Base-by-base conservation (phyloP, 306 rosid genomes). In the Cyclanthera cordifolia region DNA sequence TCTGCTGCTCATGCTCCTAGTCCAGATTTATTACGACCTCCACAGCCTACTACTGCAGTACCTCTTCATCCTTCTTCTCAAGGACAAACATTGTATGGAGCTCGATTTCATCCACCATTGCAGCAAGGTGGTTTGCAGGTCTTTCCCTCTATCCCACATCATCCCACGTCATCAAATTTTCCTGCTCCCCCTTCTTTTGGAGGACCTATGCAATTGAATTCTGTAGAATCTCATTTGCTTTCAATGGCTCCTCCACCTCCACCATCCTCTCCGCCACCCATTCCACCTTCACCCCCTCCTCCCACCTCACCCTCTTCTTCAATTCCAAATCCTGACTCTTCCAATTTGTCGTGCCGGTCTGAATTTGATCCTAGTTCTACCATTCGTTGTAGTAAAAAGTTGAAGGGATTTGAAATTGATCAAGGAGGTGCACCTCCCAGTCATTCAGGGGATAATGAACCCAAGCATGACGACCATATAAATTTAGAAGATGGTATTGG, bases 211-310 rank as follows among this genome's bases (percentile, higher is more conserved):
- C 79, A 57, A 64, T 82, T 84, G 69, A 53, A 69, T 61, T 57
- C 59, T 76, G 88, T 84, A 76, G 77, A 76, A 67, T 80, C 73
- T 75, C 80, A 76, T 43, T 46, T 70, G 46, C 65, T 77, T 74
- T 73, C 73, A 17, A 4, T 54, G 69, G 67, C 74, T 68, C 76
- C 79, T 45, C 85, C 86, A 8, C 41, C 32, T 28, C 72, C 79
- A 23, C 87, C 87, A 32, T 78, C 83, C 74, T 79, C 82, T 19
- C 85, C 90, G 6, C 90, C 86, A 5, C 51, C 45, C 50, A 74
- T 16, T 6, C 86, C 86, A 16, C 82, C 82, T 67, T 83, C 87
- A 0, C 86, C 88, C 0, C 77, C 80, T 37, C 11, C 43, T n/a
- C 69, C 75, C 53, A 54, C 72, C 74, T 65, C 77, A 1, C 23